Base-by-base conservation (phyloP, 306 rosid genomes). In the Casuarina glauca region DNA sequence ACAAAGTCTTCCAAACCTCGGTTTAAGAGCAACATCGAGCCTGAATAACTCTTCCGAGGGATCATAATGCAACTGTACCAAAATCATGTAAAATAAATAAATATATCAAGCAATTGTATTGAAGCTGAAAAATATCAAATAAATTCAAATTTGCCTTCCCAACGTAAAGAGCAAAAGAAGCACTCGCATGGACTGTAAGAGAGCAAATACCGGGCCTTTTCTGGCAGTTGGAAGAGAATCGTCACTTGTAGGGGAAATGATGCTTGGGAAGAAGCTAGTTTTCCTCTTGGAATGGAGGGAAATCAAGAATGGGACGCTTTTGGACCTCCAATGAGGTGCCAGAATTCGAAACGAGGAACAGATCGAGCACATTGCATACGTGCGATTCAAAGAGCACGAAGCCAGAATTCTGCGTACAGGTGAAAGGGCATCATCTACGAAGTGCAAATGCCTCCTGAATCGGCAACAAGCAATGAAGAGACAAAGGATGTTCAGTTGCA, bases 31-130 rank as follows among this genome's bases (percentile, higher is more conserved):
- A 61, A 70, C 88, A 69, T 85, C 97, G 62, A 91, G 82, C 20
- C 90, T 94, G 43, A 85, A 94, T 5, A 88, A 79, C 19, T 90
- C 97, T 86, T 86, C 98, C 1, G 96, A 80, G 46, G 93, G 88
- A 79, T 68, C 89, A 76, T 81, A 90, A 53, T 91, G 93, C 82
- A 89, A 54, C 98, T 93, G 90, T 70, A 7, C 7, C 43, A 82
- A 51, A 61, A 57, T 72, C 52, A 73, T 10, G 12, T n/a, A n/a
- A n/a, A n/a, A 11, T 77, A 82, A 17, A 15, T 60, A 60, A n/a
- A 63, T 11, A 46, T 63, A 35, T 8, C 3, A 66, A 68, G 43
- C 3, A 11, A 41, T n/a, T 58, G 20, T 17, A 1, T 17, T n/a
- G n/a, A n/a, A n/a, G 52, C 2, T 46, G 35, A 5, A 61, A 44